Evolutionary conservation across 2,329 filamentous ascomycete species (phyloP), one percentile per base, ranked within the genome.

Genomic region (Westerdykella ornata): DNA sequence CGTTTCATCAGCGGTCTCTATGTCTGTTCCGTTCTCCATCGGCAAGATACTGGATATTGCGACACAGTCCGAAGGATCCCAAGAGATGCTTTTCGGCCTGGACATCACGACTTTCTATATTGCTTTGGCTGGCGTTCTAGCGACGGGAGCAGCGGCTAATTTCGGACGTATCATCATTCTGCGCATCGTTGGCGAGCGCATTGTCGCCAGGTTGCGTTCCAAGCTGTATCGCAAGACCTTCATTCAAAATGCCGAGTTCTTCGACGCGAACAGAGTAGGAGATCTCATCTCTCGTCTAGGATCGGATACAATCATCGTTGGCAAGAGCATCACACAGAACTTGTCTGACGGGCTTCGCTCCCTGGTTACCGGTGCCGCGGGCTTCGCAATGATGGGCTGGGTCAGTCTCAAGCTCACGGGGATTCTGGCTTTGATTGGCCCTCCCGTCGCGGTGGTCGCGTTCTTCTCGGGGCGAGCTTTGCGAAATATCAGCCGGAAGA

Each of bases 311-410:
- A 88, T 97, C 59, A 94, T 98, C 59, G 92, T 98, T 41, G 92
- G 90, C 61, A 98, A 98, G 69, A 95, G 88, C 57, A 95, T 98
- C 51, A 98, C 92, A 0, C 90, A 97, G 62, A 98, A 98, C 61
- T 72, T 98, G 37, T 97, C 90, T 5, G 92, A 98, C 67, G 92
- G 92, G n/a, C 75, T 98, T 39, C 79, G 92, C 46, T 84, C 92
- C 13, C 70, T 92, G 22, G 90, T 98, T 46, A 95, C 88, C 52
- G 92, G 92, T 52, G 81, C 78, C 22, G 90, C 90, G 44, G 94
- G 92, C 2, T 85, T 98, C 56, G 79, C 79, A 37, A 82, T 94
- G 65, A 98, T 98, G 92, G 80, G 86, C n/a, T 97, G 88, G 75
- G 85, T 95, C 45, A 95, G 88, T 62, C 76, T 94, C 41, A 85